Evolutionary conservation across 2,329 filamentous ascomycete genomes (phyloP).

Genomic region (Uncinocarpus reesii): DNA sequence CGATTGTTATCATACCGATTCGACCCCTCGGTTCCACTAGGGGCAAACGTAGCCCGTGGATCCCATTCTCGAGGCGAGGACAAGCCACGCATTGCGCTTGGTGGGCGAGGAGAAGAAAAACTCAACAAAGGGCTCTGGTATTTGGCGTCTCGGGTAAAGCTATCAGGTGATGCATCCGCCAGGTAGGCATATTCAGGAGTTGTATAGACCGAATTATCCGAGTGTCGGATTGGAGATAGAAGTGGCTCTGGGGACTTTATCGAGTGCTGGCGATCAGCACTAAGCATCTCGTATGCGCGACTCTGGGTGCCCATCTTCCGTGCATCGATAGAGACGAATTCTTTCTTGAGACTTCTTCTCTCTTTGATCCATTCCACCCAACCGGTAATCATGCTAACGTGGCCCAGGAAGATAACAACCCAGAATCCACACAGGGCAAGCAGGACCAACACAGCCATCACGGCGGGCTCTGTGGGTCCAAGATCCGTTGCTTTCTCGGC

Average conservation of each 20-base stretch:
- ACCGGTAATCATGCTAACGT: constrained; percentile 72
- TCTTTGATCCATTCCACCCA: constrained; percentile 60
- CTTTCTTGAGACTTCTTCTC: constrained; percentile 46
- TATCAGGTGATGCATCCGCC: constrained; percentile 20
- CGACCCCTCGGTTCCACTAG: background rate
- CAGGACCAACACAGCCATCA: constrained; percentile 72
- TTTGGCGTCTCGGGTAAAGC: constrained; percentile 37
- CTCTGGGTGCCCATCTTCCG: constrained; percentile 52
- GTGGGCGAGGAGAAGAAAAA: constrained; percentile 40
- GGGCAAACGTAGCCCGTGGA: constrained; percentile 30
- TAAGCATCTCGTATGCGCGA: constrained; percentile 72
- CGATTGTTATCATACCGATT: background rate
- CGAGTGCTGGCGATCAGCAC: constrained; percentile 17
- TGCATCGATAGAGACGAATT: constrained; percentile 85
- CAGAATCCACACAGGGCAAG: constrained; percentile 80
- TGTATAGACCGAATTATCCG: constrained; percentile 19
- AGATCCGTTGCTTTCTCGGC: constrained; percentile 49
- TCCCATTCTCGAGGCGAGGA: constrained; percentile 27
- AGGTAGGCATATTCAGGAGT: constrained; percentile 9
- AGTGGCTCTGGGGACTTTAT: constrained; percentile 29
- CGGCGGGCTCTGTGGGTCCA: constrained; percentile 63
- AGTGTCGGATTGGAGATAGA: constrained; percentile 23
- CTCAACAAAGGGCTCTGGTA: constrained; percentile 41
- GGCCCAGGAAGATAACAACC: constrained; percentile 69
- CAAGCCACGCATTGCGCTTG: constrained; percentile 22